Evolutionary conservation across 345 rosid genomes (phyloP), one percentile per base, ranked within the genome.

Genomic region (Moricandia moricandioides): DNA sequence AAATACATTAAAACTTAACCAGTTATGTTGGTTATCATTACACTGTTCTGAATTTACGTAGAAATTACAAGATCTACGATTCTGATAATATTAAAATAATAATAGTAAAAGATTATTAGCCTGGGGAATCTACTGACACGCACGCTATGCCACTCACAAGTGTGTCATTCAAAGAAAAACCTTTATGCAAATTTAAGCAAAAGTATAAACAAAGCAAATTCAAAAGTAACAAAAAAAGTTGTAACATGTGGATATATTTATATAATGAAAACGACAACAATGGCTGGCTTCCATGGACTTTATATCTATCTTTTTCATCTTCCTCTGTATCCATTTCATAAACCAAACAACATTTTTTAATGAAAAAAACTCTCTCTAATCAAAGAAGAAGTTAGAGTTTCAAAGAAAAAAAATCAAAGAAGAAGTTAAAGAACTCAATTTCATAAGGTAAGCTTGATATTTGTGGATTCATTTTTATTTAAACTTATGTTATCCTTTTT

Each of bases 161-260:
- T 56, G 45, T 56, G 4, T n/a, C 7, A 55, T 21, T 64, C 31
- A 70, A 45, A 27, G 24, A 34, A 16, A 75, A 64, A 33, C 16
- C 57, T 71, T 78, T 78, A 65, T 49, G 12, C 68, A 69, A 64
- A 71, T 17, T 71, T 65, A 77, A 77, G 75, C 71, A 26, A 71
- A 71, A 59, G 39, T 34, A 34, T 57, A 27, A 37, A 45, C 8
- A 45, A 45, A n/a, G 18, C 17, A 45, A 26, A 58, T 11, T 17
- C 8, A 47, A 24, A 70, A 45, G 26, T n/a, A 52, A 60, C 57
- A 69, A 76, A 21, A 21, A 51, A 3, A 55, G 24, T 27, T 37
- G 72, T 71, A 78, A 78, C 65, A 52, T 72, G 81, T 72, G 55
- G 4, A 6, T 49, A 4, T 27, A 18, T 59, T 67, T 57, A 78